Percentiles rank a stretch among this genome's conserved stretches.
Conservation (phyloP, 2,329 filamentous ascomycete species). For the Phialophora tarda region DNA sequence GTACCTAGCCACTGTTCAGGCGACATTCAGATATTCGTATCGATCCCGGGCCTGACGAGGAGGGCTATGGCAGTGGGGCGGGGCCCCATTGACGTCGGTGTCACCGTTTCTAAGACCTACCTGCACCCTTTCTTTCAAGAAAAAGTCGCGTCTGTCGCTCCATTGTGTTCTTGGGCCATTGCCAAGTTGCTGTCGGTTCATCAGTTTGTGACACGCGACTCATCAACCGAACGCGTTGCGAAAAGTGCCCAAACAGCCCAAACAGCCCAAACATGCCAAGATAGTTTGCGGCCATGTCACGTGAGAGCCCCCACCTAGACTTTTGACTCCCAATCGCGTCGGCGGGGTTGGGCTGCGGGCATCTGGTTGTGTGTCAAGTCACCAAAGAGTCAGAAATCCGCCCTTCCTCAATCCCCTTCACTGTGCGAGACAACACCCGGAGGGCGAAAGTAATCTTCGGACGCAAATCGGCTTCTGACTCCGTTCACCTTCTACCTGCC, state of each 20-base stretch:
- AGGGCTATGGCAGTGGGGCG: not conserved
- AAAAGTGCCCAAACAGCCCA: slow-evolving; percentile 4
- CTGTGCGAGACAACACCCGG: not conserved
- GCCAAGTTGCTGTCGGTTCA: not conserved
- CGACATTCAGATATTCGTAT: not conserved
- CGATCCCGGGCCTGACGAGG: not conserved
- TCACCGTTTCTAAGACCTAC: not conserved
- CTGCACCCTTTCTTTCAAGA: not conserved
- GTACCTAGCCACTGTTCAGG: not conserved
- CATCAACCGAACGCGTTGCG: not conserved
- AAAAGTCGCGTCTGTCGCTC: not conserved
- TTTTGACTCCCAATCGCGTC: not conserved
- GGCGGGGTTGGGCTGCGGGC: slow-evolving; percentile 12
- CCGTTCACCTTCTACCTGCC: not conserved
- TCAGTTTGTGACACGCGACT: not conserved
- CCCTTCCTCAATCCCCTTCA: not conserved
- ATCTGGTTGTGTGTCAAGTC: slow-evolving; percentile 17
- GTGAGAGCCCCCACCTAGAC: not conserved
- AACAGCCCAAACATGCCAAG: not conserved
- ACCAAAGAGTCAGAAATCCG: slow-evolving; percentile 10
- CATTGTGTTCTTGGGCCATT: not conserved
- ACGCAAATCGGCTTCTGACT: not conserved
- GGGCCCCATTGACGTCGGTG: not conserved
- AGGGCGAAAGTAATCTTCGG: not conserved
- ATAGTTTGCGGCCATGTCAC: not conserved